phyloP scores from a whole-genome alignment of 192 early-diverging fungal species.

The Podila epigama region DNA sequence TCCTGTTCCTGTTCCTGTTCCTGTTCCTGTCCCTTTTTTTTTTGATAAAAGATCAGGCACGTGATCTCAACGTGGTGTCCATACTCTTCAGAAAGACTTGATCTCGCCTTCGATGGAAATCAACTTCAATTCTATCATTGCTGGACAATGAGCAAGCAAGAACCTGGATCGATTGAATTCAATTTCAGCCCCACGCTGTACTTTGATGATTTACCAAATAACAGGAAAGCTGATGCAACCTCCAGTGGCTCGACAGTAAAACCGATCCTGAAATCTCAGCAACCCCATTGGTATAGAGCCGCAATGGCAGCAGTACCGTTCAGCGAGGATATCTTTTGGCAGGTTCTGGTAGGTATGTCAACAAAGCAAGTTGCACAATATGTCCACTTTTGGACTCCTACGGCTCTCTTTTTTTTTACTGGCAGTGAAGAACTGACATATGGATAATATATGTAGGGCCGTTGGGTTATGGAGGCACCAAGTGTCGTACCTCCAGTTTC shows the following conservation, averaged over 20 bases:
- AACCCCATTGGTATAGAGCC: constrained; percentile 46
- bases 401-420: background rate
- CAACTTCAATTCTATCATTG: background rate
- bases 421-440: no score
- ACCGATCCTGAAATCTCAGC: background rate
- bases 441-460: constrained; percentile 31
- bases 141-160: constrained; percentile 17
- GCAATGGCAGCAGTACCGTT: constrained; percentile 52
- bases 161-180: constrained; percentile 12
- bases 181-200: constrained; percentile 16
- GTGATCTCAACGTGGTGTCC: no score
- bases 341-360: constrained; percentile 49
- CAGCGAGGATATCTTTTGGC: constrained; percentile 52
- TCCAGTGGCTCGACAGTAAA: background rate
- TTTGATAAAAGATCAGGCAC: background rate
- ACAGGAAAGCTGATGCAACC: background rate
- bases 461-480: constrained; percentile 68
- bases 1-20: no score
- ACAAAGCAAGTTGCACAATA: background rate
- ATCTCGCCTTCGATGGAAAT: background rate
- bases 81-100: no score
- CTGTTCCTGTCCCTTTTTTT: no score
- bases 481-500: constrained; percentile 68
- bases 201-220: constrained; percentile 28
- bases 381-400: background rate